These are phyloP conservation scores for Xerocomus nothofagi DNA, from an alignment of 1,284 basidiomycete genomes.

Conservation along the genomic window DNA sequence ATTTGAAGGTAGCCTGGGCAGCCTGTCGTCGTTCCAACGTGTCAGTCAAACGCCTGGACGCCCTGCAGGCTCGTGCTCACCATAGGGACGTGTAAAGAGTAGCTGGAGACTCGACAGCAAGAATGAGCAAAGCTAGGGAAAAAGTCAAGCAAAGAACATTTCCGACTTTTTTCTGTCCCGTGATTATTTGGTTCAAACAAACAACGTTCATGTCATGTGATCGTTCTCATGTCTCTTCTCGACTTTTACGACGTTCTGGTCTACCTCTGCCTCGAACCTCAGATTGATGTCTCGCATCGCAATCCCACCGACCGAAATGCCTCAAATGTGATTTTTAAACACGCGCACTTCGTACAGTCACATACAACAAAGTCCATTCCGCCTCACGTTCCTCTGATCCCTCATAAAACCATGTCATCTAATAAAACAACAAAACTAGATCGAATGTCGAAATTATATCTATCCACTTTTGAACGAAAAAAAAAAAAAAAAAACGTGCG, in stretches of 20 bases:
- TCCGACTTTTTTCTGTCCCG: constrained; percentile 20
- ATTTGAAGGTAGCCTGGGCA: constrained; percentile 87
- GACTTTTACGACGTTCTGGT: too few species aligned
- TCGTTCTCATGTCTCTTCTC: background rate
- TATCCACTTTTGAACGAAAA: constrained; percentile 21
- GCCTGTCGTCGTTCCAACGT: constrained; percentile 41
- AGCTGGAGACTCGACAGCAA: constrained; percentile 5
- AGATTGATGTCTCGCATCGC: background rate
- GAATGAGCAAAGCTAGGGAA: constrained; percentile 29
- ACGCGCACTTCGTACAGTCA: background rate
- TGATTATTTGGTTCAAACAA: constrained; percentile 27
- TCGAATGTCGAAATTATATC: constrained; percentile 24
- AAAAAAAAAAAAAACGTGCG: constrained; percentile 19
- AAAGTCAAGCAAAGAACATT: constrained; percentile 13
- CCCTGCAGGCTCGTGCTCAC: constrained; percentile 16
- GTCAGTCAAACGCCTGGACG: background rate
- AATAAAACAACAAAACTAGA: constrained; percentile 26
- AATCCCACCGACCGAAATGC: background rate
- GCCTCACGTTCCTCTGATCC: background rate
- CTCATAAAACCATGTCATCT: constrained; percentile 1
- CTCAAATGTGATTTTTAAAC: background rate
- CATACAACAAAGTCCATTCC: constrained; percentile 5
- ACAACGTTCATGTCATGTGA: constrained; percentile 26
- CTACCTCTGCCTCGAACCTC: too few species aligned
- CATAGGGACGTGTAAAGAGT: constrained; percentile 21